Evolutionary conservation across 179 eudicot species (phyloP), one percentile per base, ranked within the genome.

Genomic region (Carnegiea gigantea): DNA sequence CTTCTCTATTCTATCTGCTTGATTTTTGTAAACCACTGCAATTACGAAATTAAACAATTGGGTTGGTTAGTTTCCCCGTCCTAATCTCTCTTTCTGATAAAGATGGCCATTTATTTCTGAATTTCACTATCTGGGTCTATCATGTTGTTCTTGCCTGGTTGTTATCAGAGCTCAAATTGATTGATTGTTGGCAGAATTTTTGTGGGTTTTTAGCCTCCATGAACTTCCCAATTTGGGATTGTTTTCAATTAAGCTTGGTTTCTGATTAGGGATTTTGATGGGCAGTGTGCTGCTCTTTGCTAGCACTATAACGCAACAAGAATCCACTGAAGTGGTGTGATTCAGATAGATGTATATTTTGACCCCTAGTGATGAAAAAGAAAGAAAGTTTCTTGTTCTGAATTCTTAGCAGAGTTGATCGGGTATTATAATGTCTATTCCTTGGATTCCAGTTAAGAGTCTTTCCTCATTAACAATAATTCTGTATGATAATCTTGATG

Each of bases 91-190:
- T 48, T 49, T 17, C 24, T 54, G 65, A 53, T 9, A 6, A 73
- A 67, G 23, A 6, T 11, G 38, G 10, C 44, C 5, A 2, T 30
- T 26, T 53, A 18, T 28, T 49, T 33, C 40, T 5, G n/a, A 10
- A 49, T 53, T 54, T 76, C 68, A 30, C 18, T 30, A 51, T 76
- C 78, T 76, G 78, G 77, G 77, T 75, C 8, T 49, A 4, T 5
- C 62, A 26, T 40, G n/a, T 75, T 49, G 77, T 13, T 48, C 40
- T 12, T 51, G 57, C 18, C 18, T 51, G 57, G 57, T 51, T 51
- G 1, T 18, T 57, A n/a, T 33, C 36, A 15, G 62, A 20, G 62
- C 6, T 57, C n/a, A 57, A 57, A 48, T 75, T 49, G 1, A 49
- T 44, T 40, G 44, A 40, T 40, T 5, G 15, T 28, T 73, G 13